Base-by-base conservation (phyloP, 2,329 filamentous ascomycete genomes). In the Magnaporthiopsis incrustans region DNA sequence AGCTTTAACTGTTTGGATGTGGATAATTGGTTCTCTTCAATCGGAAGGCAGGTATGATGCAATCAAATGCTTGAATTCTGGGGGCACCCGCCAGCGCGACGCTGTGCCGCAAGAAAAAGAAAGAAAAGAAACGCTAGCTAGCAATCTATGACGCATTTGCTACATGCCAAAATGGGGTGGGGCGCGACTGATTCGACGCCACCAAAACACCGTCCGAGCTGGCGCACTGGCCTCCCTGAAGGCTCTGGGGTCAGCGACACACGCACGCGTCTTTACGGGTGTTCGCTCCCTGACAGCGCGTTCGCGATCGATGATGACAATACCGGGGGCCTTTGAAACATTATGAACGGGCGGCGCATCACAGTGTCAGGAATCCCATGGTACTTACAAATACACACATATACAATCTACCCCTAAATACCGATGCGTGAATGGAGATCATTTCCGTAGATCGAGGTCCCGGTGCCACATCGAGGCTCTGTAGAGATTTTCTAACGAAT, bases 111-210 rank as follows among this genome's bases (percentile, higher is more conserved):
- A 53, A 10, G n/a, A 53, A 25, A 53, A 53, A 8, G 22, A 50
- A 8, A 8, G 18, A 50, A 18, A 50, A 8, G 30, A 30, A 30
- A 30, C 30, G 44, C 44, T 53, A 53, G 44, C 44, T 22, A 53
- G 18, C 44, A n/a, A 2, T n/a, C 26, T 58, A 58, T 58, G 57
- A 58, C 57, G 57, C 57, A 58, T 58, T 58, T 58, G 25, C 57
- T 14, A 58, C 18, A 30, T 58, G 30, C 26, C 57, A 58, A 58
- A 58, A 53, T 53, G 22, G 2, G n/a, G 44, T 53, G 44, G 44
- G 44, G 18, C 44, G 44, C 44, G 44, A 25, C 44, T 53, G 44
- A 53, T 53, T 53, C 44, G 18, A 53, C 44, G 44, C 44, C 44
- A 50, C 22, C 15, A n/a, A 50, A 50, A n/a, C 18, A 53, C 44